Evolutionary conservation across 768 basidiomycete species (phyloP).

Genomic region (Serendipita sp.): DNA sequence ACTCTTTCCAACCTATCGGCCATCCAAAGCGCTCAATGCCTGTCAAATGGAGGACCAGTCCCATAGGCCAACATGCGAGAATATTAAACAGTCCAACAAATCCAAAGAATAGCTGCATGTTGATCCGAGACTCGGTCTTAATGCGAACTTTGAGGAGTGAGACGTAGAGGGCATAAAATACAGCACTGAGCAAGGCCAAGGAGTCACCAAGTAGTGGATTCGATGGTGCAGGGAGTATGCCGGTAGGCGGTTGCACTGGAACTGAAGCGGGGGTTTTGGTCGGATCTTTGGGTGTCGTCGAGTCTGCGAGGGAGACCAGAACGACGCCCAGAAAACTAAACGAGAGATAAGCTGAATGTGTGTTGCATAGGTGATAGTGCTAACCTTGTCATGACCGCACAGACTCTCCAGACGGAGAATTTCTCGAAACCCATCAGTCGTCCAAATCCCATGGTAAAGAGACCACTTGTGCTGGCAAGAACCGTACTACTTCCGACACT

Average conservation of each 20-base stretch:
- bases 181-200: conserved; percentile 70
- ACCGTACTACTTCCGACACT: conserved; percentile 91
- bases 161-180: conserved; percentile 80
- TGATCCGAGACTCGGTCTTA: conserved; percentile 60
- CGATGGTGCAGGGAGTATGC: conserved; percentile 10
- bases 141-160: conserved; percentile 80
- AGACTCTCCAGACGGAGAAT: conserved; percentile 52
- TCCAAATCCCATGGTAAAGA: conserved; percentile 83
- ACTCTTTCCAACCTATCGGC: conserved; percentile 35
- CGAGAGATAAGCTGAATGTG: conserved; percentile 7
- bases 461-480: conserved; percentile 76
- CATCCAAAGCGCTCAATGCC: conserved; percentile 60
- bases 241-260: background rate
- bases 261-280: conserved; percentile 11
- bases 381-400: conserved; percentile 67
- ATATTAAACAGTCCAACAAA: conserved; percentile 85
- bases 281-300: conserved; percentile 16
- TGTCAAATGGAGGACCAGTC: conserved; percentile 54
- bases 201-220: conserved; percentile 54
- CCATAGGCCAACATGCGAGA: conserved; percentile 57
- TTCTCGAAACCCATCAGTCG: conserved; percentile 67
- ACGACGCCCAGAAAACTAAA: conserved; percentile 64
- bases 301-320: conserved; percentile 81
- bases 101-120: conserved; percentile 92
- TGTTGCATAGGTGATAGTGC: conserved; percentile 9